A percentile compares a stretch with the other conserved stretches of the same genome.
Conservation (phyloP, 768 basidiomycete species). For the Russula lepida region DNA sequence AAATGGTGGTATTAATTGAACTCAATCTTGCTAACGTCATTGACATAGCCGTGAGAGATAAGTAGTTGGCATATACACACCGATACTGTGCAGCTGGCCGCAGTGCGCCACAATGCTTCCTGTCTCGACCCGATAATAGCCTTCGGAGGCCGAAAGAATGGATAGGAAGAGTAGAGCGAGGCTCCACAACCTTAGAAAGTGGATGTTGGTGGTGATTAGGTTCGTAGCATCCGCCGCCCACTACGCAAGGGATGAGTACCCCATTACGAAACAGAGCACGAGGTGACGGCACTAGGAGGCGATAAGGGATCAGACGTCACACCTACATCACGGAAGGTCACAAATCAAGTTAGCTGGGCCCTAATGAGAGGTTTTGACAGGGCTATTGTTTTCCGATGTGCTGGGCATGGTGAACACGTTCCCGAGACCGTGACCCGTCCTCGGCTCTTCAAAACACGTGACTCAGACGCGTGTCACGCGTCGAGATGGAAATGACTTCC, state of each 20-base stretch:
- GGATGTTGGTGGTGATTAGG: constrained; percentile 6
- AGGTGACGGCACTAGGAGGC: constrained; percentile 1
- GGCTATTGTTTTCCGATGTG: no score
- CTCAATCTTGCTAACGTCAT: constrained; percentile 8
- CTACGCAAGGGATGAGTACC: neutral
- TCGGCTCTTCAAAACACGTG: constrained; percentile 8
- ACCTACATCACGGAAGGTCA: neutral
- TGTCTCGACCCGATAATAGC: neutral
- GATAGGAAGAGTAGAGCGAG: neutral
- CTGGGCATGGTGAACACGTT: neutral
- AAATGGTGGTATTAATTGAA: constrained; percentile 3
- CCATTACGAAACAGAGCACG: constrained; percentile 10
- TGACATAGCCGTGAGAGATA: neutral
- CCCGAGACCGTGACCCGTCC: neutral
- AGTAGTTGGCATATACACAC: neutral
- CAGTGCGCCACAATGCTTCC: constrained; percentile 1
- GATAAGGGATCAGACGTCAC: neutral
- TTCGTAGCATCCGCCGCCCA: constrained; percentile 1
- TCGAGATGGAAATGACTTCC: constrained; percentile 11
- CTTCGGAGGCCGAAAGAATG: neutral
- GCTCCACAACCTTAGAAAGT: neutral
- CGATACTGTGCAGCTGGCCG: neutral
- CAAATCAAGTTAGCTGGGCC: neutral
- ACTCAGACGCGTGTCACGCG: constrained; percentile 20
- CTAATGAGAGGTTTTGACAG: neutral